A percentile compares a stretch with the other conserved stretches of the same genome.
Evolutionary conservation across 768 basidiomycete species (phyloP).

Genomic region (Amanita subjunquillea): DNA sequence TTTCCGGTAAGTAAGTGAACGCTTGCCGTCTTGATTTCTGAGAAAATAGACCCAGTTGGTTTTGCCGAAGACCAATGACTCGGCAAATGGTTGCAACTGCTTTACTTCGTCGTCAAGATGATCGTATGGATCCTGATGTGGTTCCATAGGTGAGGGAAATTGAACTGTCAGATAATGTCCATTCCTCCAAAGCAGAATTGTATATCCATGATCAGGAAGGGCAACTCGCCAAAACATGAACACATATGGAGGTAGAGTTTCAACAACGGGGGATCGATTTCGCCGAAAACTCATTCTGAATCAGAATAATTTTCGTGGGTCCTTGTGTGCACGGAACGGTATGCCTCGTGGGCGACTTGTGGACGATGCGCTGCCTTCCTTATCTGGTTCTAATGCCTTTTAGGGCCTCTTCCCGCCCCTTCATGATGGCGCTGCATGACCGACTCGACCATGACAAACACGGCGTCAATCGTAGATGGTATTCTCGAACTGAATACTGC

Average conservation of each 20-base stretch:
- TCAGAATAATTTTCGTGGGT: not conserved
- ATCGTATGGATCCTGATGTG: not conserved
- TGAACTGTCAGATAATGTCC: slow-evolving; percentile 1
- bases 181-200: slow-evolving; percentile 1
- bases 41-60: slow-evolving; percentile 27
- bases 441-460: not conserved
- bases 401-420: not conserved
- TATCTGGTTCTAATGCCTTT: not conserved
- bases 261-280: not conserved
- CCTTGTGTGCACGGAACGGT: not conserved
- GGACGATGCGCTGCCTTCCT: not conserved
- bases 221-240: not conserved
- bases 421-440: not conserved
- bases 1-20: slow-evolving; percentile 17
- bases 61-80: slow-evolving; percentile 14
- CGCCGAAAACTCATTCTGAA: not conserved
- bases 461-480: not conserved
- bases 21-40: slow-evolving; percentile 17
- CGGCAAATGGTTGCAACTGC: not conserved
- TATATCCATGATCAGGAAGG: not conserved
- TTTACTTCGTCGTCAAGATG: not conserved
- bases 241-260: not conserved
- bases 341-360: not conserved
- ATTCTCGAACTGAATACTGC: too few relatives aligned
- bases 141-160: not conserved